Evolutionary conservation across 2,329 filamentous ascomycete species (phyloP).

Genomic region (Beauveria rudraprayagi): DNA sequence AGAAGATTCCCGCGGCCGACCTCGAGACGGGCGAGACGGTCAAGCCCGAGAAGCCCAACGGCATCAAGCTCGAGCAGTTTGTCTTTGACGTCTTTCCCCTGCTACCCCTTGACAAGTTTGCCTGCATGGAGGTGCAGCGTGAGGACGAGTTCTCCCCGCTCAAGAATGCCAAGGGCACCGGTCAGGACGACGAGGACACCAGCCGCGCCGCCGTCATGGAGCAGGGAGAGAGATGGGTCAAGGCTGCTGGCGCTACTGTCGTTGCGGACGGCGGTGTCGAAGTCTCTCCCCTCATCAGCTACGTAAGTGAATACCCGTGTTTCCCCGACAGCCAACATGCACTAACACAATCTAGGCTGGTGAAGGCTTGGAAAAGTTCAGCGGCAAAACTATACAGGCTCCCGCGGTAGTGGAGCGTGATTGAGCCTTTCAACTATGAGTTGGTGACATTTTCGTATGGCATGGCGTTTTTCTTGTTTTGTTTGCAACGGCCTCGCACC

Average conservation of each 20-base stretch:
- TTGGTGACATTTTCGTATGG: neutral
- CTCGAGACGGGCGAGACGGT: constrained; percentile 67
- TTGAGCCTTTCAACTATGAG: constrained; percentile 14
- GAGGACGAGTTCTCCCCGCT: constrained; percentile 97
- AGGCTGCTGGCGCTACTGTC: constrained; percentile 69
- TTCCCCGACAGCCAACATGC: neutral
- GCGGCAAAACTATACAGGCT: constrained; percentile 43
- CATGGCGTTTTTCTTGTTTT: constrained; percentile 5
- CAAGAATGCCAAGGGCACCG: constrained; percentile 80
- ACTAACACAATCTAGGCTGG: constrained; percentile 39
- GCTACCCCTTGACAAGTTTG: constrained; percentile 79
- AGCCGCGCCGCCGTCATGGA: constrained; percentile 83
- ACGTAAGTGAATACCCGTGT: constrained; percentile 56
- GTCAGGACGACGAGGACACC: constrained; percentile 89
- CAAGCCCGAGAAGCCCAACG: constrained; percentile 92
- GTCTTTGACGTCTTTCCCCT: constrained; percentile 98
- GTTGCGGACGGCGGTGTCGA: constrained; percentile 69
- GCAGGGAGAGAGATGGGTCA: constrained; percentile 80
- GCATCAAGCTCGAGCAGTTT: constrained; percentile 98
- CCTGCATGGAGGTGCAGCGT: constrained; percentile 88
- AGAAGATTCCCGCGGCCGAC: constrained; percentile 92
- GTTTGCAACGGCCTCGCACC: neutral
- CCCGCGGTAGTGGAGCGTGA: constrained; percentile 44
- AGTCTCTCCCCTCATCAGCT: constrained; percentile 88
- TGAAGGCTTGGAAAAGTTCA: constrained; percentile 52